These are phyloP conservation scores for Populus hybrid DNA, from an alignment of 441 rosid species.

Conservation along the genomic window DNA sequence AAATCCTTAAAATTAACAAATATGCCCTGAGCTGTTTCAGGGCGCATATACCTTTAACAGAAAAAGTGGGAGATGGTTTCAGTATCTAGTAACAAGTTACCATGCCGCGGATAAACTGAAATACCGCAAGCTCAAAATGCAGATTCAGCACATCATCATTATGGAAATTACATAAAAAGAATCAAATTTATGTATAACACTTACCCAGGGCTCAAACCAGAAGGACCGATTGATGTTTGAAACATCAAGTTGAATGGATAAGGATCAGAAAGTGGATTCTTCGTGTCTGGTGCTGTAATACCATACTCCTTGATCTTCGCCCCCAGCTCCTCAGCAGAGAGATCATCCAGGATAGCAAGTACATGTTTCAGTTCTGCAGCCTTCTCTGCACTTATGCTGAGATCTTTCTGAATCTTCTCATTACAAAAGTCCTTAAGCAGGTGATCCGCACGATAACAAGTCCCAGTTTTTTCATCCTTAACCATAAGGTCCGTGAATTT, in stretches of 20 bases:
- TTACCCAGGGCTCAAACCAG: conserved; percentile 63
- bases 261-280: conserved; percentile 62
- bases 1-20: conserved; percentile 54
- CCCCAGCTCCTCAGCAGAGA: conserved; percentile 66
- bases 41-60: conserved; percentile 50
- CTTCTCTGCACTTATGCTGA: conserved; percentile 43
- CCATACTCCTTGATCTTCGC: conserved; percentile 75
- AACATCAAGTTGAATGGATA: conserved; percentile 76
- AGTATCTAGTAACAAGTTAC: conserved; percentile 2
- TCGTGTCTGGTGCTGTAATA: conserved; percentile 60
- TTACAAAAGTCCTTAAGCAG: conserved; percentile 68
- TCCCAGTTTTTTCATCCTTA: conserved; percentile 69
- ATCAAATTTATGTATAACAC: conserved; percentile 5
- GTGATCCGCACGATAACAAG: conserved; percentile 72
- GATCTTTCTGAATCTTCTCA: conserved; percentile 71
- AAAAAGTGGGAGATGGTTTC: conserved; percentile 9
- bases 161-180: neutral
- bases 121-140: neutral
- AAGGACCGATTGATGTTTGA: conserved; percentile 75
- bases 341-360: conserved; percentile 65
- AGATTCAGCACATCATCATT: neutral
- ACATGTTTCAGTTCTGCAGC: conserved; percentile 61
- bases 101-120: neutral
- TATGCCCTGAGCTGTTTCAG: conserved; percentile 64
- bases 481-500: conserved; percentile 82